Evolutionary conservation across 352 stramenopile genomes (phyloP).

Genomic region (Poterioochromonas sp.): DNA sequence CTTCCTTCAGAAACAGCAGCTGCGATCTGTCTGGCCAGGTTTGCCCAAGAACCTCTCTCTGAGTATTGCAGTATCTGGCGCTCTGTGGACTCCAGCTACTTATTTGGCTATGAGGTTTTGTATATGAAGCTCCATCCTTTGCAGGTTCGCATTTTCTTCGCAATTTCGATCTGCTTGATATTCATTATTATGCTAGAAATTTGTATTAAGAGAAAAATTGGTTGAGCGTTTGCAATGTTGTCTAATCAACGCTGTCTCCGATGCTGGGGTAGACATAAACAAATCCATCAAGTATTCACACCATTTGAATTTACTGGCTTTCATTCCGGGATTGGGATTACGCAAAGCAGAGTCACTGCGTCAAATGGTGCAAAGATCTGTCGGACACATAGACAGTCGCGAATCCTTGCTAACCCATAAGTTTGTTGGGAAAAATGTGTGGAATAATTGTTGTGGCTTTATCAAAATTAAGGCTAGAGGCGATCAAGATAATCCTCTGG

Average conservation of each 20-base stretch:
- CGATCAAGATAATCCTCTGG: conserved; percentile 41
- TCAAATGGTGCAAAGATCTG: conserved; percentile 25
- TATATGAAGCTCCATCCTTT: conserved; percentile 36
- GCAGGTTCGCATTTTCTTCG: conserved; percentile 25
- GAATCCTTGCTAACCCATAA: background rate
- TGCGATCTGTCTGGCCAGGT: conserved; percentile 40
- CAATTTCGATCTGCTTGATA: too few relatives aligned
- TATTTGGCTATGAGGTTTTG: conserved; percentile 34
- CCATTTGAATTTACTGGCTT: conserved; percentile 22
- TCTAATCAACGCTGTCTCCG: conserved; percentile 35
- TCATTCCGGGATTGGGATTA: conserved; percentile 28
- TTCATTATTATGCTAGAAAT: too few relatives aligned
- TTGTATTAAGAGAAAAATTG: too few relatives aligned
- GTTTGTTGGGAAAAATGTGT: conserved; percentile 43
- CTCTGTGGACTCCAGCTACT: background rate
- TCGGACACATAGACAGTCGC: background rate
- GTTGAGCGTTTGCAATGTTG: conserved; percentile 29
- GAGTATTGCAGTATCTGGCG: conserved; percentile 24
- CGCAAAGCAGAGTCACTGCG: conserved; percentile 31
- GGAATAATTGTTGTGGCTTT: conserved; percentile 46
- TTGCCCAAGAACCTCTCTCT: conserved; percentile 32
- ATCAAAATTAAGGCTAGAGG: conserved; percentile 41
- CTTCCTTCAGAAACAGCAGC: conserved; percentile 36
- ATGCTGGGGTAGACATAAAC: conserved; percentile 38
- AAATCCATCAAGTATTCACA: conserved; percentile 15